A percentile compares a stretch with the other conserved stretches of the same genome.
Evolutionary conservation across 228 moss, liverwort and hornwort genomes (phyloP).

Genomic region (Sphagnum fallax): DNA sequence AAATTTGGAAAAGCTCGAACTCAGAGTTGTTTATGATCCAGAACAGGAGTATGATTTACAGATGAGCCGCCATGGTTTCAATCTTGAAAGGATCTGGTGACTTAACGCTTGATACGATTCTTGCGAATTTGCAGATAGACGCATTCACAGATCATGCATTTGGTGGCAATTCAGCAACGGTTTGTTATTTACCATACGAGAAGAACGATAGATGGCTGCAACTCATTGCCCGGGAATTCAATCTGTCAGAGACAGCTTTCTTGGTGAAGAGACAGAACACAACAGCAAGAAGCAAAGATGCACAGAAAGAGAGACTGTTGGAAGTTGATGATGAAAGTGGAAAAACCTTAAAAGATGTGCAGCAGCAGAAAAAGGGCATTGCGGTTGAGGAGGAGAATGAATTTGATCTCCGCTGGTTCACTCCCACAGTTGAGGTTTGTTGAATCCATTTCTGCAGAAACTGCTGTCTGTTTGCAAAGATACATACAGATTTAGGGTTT

Average conservation of each 20-base stretch:
- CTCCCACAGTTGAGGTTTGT: slow-evolving; percentile 66
- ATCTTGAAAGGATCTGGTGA: too few relatives aligned
- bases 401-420: slow-evolving; percentile 93
- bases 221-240: slow-evolving; percentile 83
- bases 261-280: slow-evolving; percentile 69
- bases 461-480: too few relatives aligned
- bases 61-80: too few relatives aligned
- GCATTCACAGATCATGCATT: slow-evolving; percentile 79
- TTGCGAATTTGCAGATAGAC: slow-evolving; percentile 51
- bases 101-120: too few relatives aligned
- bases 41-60: too few relatives aligned
- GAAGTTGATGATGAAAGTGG: slow-evolving; percentile 41
- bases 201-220: slow-evolving; percentile 85
- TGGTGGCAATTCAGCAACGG: slow-evolving; percentile 93
- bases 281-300: slow-evolving; percentile 16
- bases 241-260: slow-evolving; percentile 85
- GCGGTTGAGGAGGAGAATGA: slow-evolving; percentile 47
- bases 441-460: neutral
- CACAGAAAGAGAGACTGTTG: slow-evolving; percentile 9
- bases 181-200: slow-evolving; percentile 90
- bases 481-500: too few relatives aligned
- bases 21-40: too few relatives aligned
- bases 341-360: slow-evolving; percentile 33
- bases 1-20: too few relatives aligned
- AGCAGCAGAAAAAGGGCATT: slow-evolving; percentile 13